These are phyloP conservation scores for Syzygium aromaticum DNA, from an alignment of 345 rosid species.

Conservation along the genomic window DNA sequence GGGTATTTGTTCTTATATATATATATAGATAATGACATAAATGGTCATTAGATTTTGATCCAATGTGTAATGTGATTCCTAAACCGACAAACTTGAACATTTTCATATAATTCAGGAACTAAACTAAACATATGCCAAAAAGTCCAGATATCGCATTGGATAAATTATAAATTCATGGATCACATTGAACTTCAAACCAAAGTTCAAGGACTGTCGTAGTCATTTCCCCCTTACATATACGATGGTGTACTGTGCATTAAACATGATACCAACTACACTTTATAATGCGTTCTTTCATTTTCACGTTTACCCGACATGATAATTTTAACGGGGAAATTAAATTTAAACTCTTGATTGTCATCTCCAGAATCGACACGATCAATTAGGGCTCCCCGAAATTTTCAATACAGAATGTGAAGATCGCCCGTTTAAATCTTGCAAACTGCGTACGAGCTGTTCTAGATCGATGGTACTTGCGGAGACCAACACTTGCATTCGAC, in stretches of 20 bases:
- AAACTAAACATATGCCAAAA: no score
- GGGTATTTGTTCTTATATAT: no score
- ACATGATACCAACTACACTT: not conserved
- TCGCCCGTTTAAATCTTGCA: not conserved
- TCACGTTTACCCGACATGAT: accelerated
- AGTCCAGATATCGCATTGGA: no score
- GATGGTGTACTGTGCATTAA: not conserved
- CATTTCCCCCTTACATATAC: no score
- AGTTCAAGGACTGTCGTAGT: no score
- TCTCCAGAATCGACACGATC: accelerated
- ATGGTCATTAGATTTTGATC: no score
- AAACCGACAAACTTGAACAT: no score
- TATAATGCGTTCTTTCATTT: not conserved
- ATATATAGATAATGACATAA: no score
- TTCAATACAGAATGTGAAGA: not conserved
- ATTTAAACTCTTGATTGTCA: not conserved
- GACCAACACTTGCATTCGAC: not conserved
- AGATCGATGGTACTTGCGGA: not conserved
- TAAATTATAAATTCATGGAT: no score
- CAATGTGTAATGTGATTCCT: no score
- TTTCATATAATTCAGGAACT: no score
- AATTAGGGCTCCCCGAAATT: not conserved
- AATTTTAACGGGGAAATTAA: accelerated
- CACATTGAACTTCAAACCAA: no score
- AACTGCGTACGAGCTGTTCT: not conserved